Base-by-base conservation (phyloP, 495 filamentous ascomycete genomes). In the Haplographium delicatum region DNA sequence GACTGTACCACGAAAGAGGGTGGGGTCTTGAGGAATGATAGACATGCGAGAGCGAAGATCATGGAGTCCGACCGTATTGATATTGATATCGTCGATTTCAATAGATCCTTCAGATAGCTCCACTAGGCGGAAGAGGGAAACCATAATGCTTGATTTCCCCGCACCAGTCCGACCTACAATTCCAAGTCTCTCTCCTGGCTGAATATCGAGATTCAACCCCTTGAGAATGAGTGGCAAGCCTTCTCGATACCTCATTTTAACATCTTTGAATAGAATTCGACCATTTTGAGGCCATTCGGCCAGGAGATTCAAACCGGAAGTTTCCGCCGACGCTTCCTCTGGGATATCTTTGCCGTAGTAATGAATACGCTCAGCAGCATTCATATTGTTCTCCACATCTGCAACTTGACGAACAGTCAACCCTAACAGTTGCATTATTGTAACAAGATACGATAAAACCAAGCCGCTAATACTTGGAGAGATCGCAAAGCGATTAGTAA, bases 321-420 rank as follows among this genome's bases (percentile, higher is more conserved):
- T 38, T 81, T 74, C 56, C 86, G 81, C 65, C 94, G 91, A 59
- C 89, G 65, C 70, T 19, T 62, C 57, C 22, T 54, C 80, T 42
- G 90, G 86, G 2, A 96, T 80, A 43, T 86, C 56, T 2, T 76
- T 86, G 40, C 86, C 87, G 63, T 96, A 96, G 68, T 91, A 85
- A 65, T 87, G 75, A n/a, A 96, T 71, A n/a, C 91, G 85, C 63
- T 96, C 91, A 1, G 89, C 89, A 0, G 91, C 79, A 58, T 91
- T 95, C 90, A 97, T 95, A 62, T 84, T 82, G 70, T 95, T 96
- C 64, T 97, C 90, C 20, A 95, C 86, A 62, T 96, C 91, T 30
- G 91, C 89, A 26, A 95, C 76, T 68, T 96, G 89, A 25, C 88
- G 81, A 13, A 96, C 86, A 3, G 87, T 88, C 65, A 93, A 93